Conservation (phyloP, 345 rosid genomes). For the Eucalyptus curtisii region DNA sequence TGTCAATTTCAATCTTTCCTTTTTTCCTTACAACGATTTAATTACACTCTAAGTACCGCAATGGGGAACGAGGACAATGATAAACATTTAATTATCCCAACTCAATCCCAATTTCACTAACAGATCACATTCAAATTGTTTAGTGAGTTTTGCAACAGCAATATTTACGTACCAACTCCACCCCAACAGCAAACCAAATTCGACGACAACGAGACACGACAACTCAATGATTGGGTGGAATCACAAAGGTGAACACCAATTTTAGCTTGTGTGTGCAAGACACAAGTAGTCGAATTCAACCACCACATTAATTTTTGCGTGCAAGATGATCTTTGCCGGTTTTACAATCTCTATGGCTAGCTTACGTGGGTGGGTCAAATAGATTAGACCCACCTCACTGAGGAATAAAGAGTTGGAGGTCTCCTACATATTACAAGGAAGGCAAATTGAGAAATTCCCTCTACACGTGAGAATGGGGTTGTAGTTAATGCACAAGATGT, state of each 20-base stretch:
- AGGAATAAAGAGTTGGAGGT: too few relatives aligned
- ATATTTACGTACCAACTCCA: background rate
- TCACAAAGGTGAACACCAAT: too few relatives aligned
- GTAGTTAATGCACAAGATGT: too few relatives aligned
- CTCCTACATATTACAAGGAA: too few relatives aligned
- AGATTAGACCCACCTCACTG: too few relatives aligned
- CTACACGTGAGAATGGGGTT: accelerated
- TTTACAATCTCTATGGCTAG: background rate
- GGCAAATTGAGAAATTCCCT: too few relatives aligned
- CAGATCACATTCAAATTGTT: too few relatives aligned
- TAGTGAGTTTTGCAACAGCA: background rate
- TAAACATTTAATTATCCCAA: background rate
- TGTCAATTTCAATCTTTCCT: too few relatives aligned
- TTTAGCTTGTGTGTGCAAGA: too few relatives aligned
- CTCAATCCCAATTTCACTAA: background rate
- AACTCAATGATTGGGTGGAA: background rate
- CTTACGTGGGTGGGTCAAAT: background rate
- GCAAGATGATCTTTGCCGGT: background rate
- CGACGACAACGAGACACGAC: accelerated
- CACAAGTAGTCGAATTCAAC: too few relatives aligned
- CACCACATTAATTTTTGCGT: too few relatives aligned
- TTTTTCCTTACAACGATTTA: background rate
- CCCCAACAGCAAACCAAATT: background rate
- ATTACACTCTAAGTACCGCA: background rate
- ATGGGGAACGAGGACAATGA: background rate